Conservation (phyloP, 768 basidiomycete species). For the Boletus speciosus region DNA sequence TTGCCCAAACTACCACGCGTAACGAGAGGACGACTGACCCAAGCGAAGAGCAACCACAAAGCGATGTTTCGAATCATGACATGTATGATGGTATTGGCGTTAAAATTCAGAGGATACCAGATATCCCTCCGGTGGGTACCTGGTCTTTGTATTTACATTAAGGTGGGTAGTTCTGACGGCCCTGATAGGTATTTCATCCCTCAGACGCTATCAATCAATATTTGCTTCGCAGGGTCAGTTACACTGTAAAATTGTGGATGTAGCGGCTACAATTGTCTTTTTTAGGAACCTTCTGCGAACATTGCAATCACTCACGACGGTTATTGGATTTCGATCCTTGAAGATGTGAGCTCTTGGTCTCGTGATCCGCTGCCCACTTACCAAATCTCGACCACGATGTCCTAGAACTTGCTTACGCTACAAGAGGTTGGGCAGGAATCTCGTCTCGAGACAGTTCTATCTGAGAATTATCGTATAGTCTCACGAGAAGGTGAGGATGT, state of each 20-base stretch:
- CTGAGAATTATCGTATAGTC: background rate
- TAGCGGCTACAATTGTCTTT: background rate
- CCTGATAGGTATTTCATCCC: slow-evolving; percentile 1
- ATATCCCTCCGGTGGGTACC: background rate
- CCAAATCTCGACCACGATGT: background rate
- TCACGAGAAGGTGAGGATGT: background rate
- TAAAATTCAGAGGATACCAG: background rate
- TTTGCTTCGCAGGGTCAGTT: background rate
- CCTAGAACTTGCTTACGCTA: background rate
- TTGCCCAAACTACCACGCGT: background rate
- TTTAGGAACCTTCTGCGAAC: slow-evolving; percentile 2
- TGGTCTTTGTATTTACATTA: too few species aligned
- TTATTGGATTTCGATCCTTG: slow-evolving; percentile 7
- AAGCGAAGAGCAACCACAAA: background rate
- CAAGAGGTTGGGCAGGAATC: background rate
- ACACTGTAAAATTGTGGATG: background rate
- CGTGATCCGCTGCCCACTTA: background rate
- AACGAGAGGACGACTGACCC: background rate
- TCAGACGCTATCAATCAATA: slow-evolving; percentile 4
- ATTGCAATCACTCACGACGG: slow-evolving; percentile 6
- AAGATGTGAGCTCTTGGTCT: background rate
- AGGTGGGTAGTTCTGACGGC: background rate
- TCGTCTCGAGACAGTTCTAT: background rate
- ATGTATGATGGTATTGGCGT: background rate
- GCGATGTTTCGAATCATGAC: background rate